These are phyloP conservation scores for Leptomonas seymouri DNA, from an alignment of 208 protist species.

Conservation along the genomic window DNA sequence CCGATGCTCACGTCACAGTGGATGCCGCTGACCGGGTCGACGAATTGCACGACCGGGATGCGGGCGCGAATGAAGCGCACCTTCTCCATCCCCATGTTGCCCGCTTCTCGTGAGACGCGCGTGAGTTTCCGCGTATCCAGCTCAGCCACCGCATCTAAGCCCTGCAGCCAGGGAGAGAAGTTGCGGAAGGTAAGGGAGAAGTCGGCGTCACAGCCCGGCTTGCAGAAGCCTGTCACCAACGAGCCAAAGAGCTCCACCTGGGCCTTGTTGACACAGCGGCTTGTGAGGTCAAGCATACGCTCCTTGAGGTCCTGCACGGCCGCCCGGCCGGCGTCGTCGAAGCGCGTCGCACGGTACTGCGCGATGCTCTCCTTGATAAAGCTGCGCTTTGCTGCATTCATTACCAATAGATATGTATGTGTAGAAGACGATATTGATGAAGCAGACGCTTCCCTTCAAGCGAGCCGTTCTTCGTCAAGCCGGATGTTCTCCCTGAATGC, in stretches of 20 bases:
- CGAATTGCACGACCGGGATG: slow-evolving; percentile 89
- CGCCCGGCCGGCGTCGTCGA: slow-evolving; percentile 36
- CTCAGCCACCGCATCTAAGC: slow-evolving; percentile 62
- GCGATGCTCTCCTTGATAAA: slow-evolving; percentile 84
- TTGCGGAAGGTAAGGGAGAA: slow-evolving; percentile 89
- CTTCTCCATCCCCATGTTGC: slow-evolving; percentile 77
- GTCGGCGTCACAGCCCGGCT: slow-evolving; percentile 76
- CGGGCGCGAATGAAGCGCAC: slow-evolving; percentile 76
- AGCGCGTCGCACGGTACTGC: slow-evolving; percentile 50
- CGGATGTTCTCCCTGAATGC: too few species aligned
- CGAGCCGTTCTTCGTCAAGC: too few species aligned
- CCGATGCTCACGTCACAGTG: slow-evolving; percentile 91
- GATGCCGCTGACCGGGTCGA: slow-evolving; percentile 67
- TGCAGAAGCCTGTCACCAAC: slow-evolving; percentile 84
- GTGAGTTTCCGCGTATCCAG: slow-evolving; percentile 69
- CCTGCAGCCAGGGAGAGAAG: slow-evolving; percentile 85
- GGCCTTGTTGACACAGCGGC: slow-evolving; percentile 83
- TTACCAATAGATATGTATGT: neutral
- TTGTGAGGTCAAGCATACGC: slow-evolving; percentile 71
- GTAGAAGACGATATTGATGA: too few species aligned
- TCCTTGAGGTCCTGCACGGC: slow-evolving; percentile 61
- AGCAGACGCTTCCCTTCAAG: too few species aligned
- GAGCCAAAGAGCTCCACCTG: slow-evolving; percentile 86
- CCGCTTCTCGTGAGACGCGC: slow-evolving; percentile 77
- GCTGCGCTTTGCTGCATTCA: slow-evolving; percentile 29